These are phyloP conservation scores for Saxophila tyrrhenica DNA, from an alignment of 495 filamentous ascomycete species.

Conservation along the genomic window DNA sequence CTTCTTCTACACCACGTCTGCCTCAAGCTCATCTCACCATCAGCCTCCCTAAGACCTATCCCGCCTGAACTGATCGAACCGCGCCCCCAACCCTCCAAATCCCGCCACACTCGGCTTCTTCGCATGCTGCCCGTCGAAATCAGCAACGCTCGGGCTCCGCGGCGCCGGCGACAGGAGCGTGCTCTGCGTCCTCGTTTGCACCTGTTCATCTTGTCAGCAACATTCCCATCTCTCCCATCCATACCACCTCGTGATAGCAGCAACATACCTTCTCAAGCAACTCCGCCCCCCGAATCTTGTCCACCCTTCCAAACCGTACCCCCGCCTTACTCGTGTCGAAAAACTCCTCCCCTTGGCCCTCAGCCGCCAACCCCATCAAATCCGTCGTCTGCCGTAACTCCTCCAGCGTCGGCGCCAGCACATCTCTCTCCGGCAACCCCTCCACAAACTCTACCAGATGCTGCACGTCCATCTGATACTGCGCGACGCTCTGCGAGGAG, in stretches of 20 bases:
- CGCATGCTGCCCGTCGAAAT: neutral
- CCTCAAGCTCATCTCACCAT: neutral
- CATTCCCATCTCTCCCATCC: neutral
- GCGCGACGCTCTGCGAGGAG: conserved; percentile 71
- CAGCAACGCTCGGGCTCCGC: neutral
- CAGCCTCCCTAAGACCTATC: neutral
- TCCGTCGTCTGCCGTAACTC: conserved; percentile 84
- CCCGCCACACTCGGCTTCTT: conserved; percentile 3
- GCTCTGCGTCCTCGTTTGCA: neutral
- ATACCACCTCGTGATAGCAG: neutral
- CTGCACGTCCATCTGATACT: conserved; percentile 69
- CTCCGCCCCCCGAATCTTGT: conserved; percentile 71
- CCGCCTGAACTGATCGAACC: conserved; percentile 12
- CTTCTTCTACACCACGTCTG: no score
- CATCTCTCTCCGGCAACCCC: conserved; percentile 51
- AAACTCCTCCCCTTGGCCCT: conserved; percentile 85
- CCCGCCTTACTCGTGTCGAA: conserved; percentile 79
- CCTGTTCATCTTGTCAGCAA: neutral
- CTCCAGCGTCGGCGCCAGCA: conserved; percentile 75
- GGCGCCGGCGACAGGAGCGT: neutral
- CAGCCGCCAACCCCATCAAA: conserved; percentile 53
- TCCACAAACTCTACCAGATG: conserved; percentile 79
- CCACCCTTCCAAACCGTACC: conserved; percentile 88
- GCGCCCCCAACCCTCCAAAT: conserved; percentile 2
- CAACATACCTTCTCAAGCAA: conserved; percentile 64